Base-by-base conservation (phyloP, 1,139 yeast genomes). In the Candida albicans region DNA sequence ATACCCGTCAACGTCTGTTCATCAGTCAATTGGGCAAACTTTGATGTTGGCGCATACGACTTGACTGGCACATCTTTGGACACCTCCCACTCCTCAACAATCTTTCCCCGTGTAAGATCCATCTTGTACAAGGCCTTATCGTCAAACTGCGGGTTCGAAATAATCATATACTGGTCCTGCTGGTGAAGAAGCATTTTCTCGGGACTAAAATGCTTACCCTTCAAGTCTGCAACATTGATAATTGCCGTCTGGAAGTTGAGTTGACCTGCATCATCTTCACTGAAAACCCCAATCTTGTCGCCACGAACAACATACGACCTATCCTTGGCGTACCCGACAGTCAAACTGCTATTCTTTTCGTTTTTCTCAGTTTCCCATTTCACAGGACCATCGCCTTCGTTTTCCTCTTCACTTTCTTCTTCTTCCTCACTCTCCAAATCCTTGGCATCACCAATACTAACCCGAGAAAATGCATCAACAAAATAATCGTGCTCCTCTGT, bases 301-400 rank as follows among this genome's bases (percentile, higher is more conserved):
- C 91, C 96, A 52, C 95, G 78, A 0, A 86, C 82, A 27, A 90
- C 93, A 60, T 77, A 90, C 0, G 95, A 76, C 31, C 95, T 73
- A 56, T 87, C 84, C 51, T 82, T 82, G 42, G 77, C 76, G 50
- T 69, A 78, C 1, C 96, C 93, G 13, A 88, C 82, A 0, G 87
- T 82, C 52, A 90, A 70, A 27, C 80, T 81, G 42, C 81, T 75
- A 59, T 87, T 87, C 52, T 75, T 69, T 43, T 73, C 67, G 27
- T 37, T 38, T 13, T 40, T 26, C 35, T 34, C 38, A 24, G 56
- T 28, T 48, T 52, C 11, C 52, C 57, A 40, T 54, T 53, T 37
- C 37, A 50, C 26, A 49, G 56, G 42, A 5, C 60, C 67, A 8
- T 50, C 53, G n/a, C 51, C 50, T 12, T 47, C 53, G n/a, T 54